A percentile compares a stretch with the other conserved stretches of the same genome.
These are phyloP conservation scores for Aspergillus egyptiacus DNA, from an alignment of 495 filamentous ascomycete species.

Conservation along the genomic window DNA sequence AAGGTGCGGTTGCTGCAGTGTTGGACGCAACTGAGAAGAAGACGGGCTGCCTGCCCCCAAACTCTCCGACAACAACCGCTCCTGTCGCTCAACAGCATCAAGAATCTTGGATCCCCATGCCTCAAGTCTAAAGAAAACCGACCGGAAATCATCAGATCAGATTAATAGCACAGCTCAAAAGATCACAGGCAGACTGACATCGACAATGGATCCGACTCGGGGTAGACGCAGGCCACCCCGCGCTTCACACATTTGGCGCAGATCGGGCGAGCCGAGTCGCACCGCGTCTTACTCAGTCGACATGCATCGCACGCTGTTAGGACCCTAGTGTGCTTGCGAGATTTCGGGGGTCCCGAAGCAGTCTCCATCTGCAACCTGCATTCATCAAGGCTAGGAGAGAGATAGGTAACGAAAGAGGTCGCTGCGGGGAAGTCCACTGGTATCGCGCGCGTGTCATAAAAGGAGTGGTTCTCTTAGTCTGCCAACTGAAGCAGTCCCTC, in stretches of 20 bases:
- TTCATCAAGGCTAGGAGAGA: not conserved
- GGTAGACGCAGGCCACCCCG: constrained; percentile 27
- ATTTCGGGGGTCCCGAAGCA: constrained; percentile 7
- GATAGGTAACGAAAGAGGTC: not conserved
- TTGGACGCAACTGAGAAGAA: not conserved
- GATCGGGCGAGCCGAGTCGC: constrained; percentile 24
- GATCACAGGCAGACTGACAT: constrained; percentile 18
- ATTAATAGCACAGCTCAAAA: constrained; percentile 1
- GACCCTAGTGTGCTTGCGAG: constrained; percentile 28
- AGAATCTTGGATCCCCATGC: constrained; percentile 26
- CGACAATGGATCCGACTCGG: constrained; percentile 25
- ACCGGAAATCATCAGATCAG: not conserved
- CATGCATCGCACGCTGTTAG: constrained; percentile 28
- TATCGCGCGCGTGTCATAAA: not conserved
- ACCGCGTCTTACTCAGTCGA: constrained; percentile 28
- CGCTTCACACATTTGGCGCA: constrained; percentile 28
- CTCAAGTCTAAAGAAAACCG: constrained; percentile 15
- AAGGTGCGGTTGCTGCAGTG: constrained; percentile 2
- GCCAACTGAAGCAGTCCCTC: not conserved
- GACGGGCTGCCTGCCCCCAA: constrained; percentile 5
- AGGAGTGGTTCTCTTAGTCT: not conserved
- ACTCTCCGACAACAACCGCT: constrained; percentile 21
- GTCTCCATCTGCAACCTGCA: constrained; percentile 15
- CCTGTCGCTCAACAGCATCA: constrained; percentile 26
- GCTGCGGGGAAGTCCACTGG: constrained; percentile 3